Base-by-base conservation (phyloP, 2,329 filamentous ascomycete genomes). In the Neophaeococcomyces aloes region DNA sequence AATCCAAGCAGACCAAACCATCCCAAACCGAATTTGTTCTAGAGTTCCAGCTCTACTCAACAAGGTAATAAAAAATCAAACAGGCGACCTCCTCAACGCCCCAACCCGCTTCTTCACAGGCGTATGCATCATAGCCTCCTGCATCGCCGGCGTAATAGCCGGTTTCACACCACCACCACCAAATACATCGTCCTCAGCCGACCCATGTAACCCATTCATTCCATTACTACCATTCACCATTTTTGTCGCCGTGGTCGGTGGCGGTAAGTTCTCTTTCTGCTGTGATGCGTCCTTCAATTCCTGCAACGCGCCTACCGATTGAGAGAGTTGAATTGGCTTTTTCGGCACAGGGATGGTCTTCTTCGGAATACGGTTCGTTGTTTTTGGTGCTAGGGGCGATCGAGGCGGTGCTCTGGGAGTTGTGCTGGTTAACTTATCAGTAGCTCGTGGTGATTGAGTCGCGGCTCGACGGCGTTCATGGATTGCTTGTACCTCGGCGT, bases 111-210 rank as follows among this genome's bases (percentile, higher is more conserved):
- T 33, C 48, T 53, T 53, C 23, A 55, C 49, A 23, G 53, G 53
- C 38, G 50, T 55, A 14, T 49, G 43, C 48, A 53, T 52, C 50
- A 55, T 52, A 13, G 38, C 46, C 44, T 55, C 53, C 45, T 55
- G 53, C 34, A 52, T 44, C 18, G 52, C 53, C 3, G 53, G 53
- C 32, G 53, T 39, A 25, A 55, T 53, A 3, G 53, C 53, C 13
- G 53, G 45, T 25, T 44, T 29, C 18, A 23, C 15, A 10, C 33
- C 41, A 14, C 7, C 15, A 10, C 33, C 41, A 14, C 7, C 41
- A 32, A 44, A 38, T 4, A 37, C 41, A 44, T 30, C 34, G 11
- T 34, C 38, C 35, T 11, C 15, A 17, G 14, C 14, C n/a, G 19
- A 13, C 17, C 18, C 40, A 19, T 27, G 23, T 11, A 17, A n/a